Percentiles rank a stretch among this genome's conserved stretches.
phyloP scores from a whole-genome alignment of 495 filamentous ascomycete species.

The Penicillium coprophilum region DNA sequence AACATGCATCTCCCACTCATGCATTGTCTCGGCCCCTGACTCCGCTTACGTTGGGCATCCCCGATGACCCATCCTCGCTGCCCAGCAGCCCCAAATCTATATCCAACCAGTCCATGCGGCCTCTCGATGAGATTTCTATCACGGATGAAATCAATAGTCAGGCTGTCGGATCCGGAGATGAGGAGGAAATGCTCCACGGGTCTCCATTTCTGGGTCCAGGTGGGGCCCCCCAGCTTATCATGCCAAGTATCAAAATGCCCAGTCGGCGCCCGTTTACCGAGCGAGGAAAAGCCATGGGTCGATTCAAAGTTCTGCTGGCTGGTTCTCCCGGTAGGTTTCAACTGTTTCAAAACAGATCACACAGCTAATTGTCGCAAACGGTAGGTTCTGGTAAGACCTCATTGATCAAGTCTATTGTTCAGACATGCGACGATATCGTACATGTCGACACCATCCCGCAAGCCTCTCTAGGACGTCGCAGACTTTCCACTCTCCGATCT shows the following conservation, averaged over 20 bases:
- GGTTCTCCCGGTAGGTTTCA: conserved; percentile 69
- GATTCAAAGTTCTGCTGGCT: conserved; percentile 83
- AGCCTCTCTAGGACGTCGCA: conserved; percentile 27
- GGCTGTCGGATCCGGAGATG: conserved; percentile 49
- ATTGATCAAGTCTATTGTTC: conserved; percentile 88
- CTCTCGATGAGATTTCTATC: conserved; percentile 52
- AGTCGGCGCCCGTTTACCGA: conserved; percentile 90
- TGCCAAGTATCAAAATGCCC: conserved; percentile 97
- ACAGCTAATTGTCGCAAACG: conserved; percentile 8
- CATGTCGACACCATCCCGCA: conserved; percentile 77
- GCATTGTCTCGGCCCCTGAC: conserved; percentile 44
- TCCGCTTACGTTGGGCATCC: conserved; percentile 43
- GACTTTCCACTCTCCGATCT: conserved; percentile 35
- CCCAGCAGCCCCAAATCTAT: conserved; percentile 55
- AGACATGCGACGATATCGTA: conserved; percentile 93
- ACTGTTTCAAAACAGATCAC: neutral
- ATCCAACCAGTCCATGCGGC: conserved; percentile 49
- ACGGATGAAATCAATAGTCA: conserved; percentile 52
- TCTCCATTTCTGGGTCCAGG: conserved; percentile 32
- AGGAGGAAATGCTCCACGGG: conserved; percentile 35
- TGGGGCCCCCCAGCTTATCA: conserved; percentile 83
- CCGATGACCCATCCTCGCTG: conserved; percentile 46
- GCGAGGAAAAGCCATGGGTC: conserved; percentile 77
- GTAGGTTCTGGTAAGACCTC: conserved; percentile 79
- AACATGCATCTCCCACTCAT: conserved; percentile 24